These are phyloP conservation scores for Trichophyton simii DNA, from an alignment of 2,329 filamentous ascomycete species.

Conservation along the genomic window DNA sequence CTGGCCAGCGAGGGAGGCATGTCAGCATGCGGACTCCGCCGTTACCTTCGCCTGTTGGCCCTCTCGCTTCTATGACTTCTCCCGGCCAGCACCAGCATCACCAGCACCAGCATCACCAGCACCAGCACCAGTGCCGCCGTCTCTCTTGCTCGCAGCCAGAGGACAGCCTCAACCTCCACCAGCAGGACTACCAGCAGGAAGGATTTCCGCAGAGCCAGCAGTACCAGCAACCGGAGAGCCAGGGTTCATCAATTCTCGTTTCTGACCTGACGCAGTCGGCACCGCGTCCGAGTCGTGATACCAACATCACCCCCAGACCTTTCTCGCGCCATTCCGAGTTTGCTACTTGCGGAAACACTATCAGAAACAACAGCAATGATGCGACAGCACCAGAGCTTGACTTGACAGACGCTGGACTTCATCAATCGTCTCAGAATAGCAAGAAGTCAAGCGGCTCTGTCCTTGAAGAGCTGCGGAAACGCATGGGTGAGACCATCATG, in stretches of 20 bases:
- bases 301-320: background rate
- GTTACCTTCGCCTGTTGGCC: slow-evolving; percentile 29
- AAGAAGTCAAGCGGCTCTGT: slow-evolving; percentile 26
- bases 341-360: background rate
- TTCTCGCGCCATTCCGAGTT: background rate
- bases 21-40: slow-evolving; percentile 29
- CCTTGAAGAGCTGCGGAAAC: slow-evolving; percentile 29
- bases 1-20: slow-evolving; percentile 22
- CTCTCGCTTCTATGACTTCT: slow-evolving; percentile 18
- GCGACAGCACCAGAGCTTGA: background rate
- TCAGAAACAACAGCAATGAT: background rate
- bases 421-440: slow-evolving; percentile 12
- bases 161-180: slow-evolving; percentile 9
- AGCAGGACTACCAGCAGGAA: background rate
- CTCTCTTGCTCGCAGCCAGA: background rate
- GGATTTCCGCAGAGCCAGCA: background rate
- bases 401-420: background rate
- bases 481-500: slow-evolving; percentile 32
- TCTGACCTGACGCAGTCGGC: slow-evolving; percentile 11
- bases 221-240: background rate
- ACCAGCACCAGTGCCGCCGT: slow-evolving; percentile 8
- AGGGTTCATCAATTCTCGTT: slow-evolving; percentile 6
- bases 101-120: background rate
- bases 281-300: slow-evolving; percentile 1
- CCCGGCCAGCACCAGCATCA: slow-evolving; percentile 7